Percentiles rank a stretch among this genome's conserved stretches.
phyloP scores from a whole-genome alignment of 2,329 filamentous ascomycete species.

The Trichoderma guizhouense region DNA sequence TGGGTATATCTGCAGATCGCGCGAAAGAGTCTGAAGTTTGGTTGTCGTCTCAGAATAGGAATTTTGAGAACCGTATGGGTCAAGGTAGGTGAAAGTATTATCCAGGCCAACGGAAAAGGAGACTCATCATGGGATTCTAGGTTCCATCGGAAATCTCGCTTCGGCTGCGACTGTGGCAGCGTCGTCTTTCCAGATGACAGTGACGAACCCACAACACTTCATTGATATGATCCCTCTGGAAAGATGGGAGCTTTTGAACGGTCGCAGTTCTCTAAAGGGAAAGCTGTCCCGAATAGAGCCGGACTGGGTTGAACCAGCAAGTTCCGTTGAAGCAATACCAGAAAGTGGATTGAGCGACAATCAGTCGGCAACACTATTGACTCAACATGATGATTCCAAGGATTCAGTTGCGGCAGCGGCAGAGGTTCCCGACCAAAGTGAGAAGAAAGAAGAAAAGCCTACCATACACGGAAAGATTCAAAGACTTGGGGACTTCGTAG shows the following conservation, averaged over 20 bases:
- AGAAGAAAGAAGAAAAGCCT: not conserved
- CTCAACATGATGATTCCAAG: not conserved
- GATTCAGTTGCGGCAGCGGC: not conserved
- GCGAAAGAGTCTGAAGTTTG: conserved; percentile 40
- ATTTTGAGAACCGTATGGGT: conserved; percentile 44
- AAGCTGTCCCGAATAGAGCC: not conserved
- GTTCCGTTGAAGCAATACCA: not conserved
- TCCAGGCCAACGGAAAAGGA: not conserved
- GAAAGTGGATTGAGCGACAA: not conserved
- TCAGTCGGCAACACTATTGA: not conserved
- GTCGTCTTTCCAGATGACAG: conserved; percentile 43
- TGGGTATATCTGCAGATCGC: conserved; percentile 41
- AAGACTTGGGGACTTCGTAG: conserved; percentile 42
- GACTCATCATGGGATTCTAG: not conserved
- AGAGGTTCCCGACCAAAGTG: not conserved
- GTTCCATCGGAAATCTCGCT: conserved; percentile 39
- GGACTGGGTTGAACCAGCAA: conserved; percentile 7
- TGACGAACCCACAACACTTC: conserved; percentile 34
- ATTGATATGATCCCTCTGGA: conserved; percentile 6
- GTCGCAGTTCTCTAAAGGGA: not conserved
- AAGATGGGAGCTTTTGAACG: conserved; percentile 1
- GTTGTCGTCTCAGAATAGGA: conserved; percentile 43
- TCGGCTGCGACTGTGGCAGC: conserved; percentile 47
- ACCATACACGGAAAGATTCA: conserved; percentile 36
- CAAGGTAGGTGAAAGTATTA: conserved; percentile 15